Evolutionary conservation across 768 basidiomycete genomes (phyloP), one percentile per base, ranked within the genome.

Genomic region (Mycena amicta): DNA sequence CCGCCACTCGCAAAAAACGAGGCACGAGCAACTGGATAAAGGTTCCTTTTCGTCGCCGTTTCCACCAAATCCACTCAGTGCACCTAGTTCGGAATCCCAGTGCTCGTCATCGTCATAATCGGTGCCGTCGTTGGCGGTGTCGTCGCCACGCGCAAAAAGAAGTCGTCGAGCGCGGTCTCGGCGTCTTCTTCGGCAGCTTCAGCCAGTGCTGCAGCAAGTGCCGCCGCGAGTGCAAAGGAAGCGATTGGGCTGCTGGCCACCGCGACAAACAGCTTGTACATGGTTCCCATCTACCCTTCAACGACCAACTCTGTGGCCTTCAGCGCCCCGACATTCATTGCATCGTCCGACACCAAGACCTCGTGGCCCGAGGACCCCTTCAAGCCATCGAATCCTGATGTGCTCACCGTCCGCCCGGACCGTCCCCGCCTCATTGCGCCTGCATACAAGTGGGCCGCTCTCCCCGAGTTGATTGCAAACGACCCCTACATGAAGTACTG

Each of bases 381-480:
- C 71, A 70, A 85, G 50, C 89, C 93, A 23, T 69, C 83, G 33
- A 87, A 72, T 63, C 87, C 92, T 15, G 71, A 71, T 50, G 79
- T 83, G 16, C 86, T 87, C 39, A 73, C 70, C 47, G 77, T 88
- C 40, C 88, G 93, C 45, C 65, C 86, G 8, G 88, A 92, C 67
- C 90, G 95, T 60, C 97, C 97, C 28, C 89, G 92, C 46, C 82
- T 99, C 56, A 88, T 97, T 66, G 97, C 96, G 22, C 94, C 96
- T 25, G 67, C 81, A 4, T 95, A 94, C 82, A 95, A 93, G 73
- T 98, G 97, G 96, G 72, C 80, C n/a, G 91, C 86, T n/a, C 85
- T 99, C 26, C 85, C 89, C 3, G 67, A 70, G 27, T 79, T 97
- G 64, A 96, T 98, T 68, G 72, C 80, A 58, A 83, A 77, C 53